These are phyloP conservation scores for Kazachstania africana DNA, from an alignment of 805 yeast species.

Conservation along the genomic window DNA sequence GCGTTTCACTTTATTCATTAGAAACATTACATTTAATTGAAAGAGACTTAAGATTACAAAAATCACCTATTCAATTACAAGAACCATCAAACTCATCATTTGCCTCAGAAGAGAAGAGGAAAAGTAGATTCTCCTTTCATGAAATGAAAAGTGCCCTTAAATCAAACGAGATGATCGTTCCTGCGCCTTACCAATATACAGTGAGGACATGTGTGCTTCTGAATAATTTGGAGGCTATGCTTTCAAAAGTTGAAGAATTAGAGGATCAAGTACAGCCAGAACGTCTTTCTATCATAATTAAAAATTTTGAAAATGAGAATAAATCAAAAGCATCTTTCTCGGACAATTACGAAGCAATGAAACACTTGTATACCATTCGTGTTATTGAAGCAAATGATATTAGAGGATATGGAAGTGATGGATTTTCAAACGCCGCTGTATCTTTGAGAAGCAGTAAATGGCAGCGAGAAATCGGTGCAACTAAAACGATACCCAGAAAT, in stretches of 20 bases:
- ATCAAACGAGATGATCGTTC: slow-evolving; percentile 27
- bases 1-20: slow-evolving; percentile 41
- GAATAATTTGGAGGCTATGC: slow-evolving; percentile 49
- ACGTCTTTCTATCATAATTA: slow-evolving; percentile 26
- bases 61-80: slow-evolving; percentile 1
- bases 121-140: slow-evolving; percentile 17
- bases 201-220: slow-evolving; percentile 62
- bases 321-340: too few relatives aligned
- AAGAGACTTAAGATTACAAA: slow-evolving; percentile 26
- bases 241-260: slow-evolving; percentile 36
- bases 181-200: slow-evolving; percentile 48
- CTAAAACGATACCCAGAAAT: slow-evolving; percentile 50
- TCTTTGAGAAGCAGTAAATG: slow-evolving; percentile 47
- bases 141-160: slow-evolving; percentile 42
- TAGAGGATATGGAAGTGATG: slow-evolving; percentile 34
- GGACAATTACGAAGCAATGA: slow-evolving; percentile 18
- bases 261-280: slow-evolving; percentile 54
- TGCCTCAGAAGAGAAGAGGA: background rate
- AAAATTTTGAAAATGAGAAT: slow-evolving; percentile 16
- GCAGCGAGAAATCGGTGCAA: slow-evolving; percentile 50
- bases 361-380: slow-evolving; percentile 52
- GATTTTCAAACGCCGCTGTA: slow-evolving; percentile 45
- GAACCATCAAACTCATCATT: background rate
- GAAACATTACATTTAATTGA: slow-evolving; percentile 27
- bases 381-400: slow-evolving; percentile 54